These are phyloP conservation scores for Chimonanthus salicifolius DNA, from an alignment of 164 flowering plant species.

Conservation along the genomic window DNA sequence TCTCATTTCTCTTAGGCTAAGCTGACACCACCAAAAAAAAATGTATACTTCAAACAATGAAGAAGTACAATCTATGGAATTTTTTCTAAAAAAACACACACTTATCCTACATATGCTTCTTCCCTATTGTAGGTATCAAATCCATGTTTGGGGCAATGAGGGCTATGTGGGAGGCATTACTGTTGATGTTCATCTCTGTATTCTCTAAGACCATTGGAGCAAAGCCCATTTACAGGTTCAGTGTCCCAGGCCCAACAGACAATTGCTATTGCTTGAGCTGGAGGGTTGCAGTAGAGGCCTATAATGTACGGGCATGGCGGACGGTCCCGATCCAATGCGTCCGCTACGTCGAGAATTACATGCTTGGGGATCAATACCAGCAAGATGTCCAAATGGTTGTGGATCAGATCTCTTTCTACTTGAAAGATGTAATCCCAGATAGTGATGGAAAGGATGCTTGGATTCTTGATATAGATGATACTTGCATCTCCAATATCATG, in stretches of 20 bases:
- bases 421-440: constrained; percentile 18
- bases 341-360: constrained; percentile 47
- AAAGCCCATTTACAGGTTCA: background rate
- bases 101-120: too few relatives aligned
- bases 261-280: constrained; percentile 58
- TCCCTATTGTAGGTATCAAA: background rate
- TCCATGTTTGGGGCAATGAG: constrained; percentile 9
- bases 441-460: constrained; percentile 70
- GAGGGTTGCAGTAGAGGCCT: constrained; percentile 75
- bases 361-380: constrained; percentile 65
- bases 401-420: constrained; percentile 38
- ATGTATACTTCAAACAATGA: too few relatives aligned
- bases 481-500: constrained; percentile 67
- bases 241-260: background rate
- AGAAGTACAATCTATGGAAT: too few relatives aligned
- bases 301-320: constrained; percentile 61
- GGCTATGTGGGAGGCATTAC: constrained; percentile 7
- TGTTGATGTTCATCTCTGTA: constrained; percentile 12
- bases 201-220: constrained; percentile 9
- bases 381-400: constrained; percentile 43
- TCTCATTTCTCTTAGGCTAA: too few relatives aligned
- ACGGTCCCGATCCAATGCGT: constrained; percentile 63
- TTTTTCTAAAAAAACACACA: too few relatives aligned
- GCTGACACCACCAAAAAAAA: too few relatives aligned
- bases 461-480: constrained; percentile 82